phyloP scores from a whole-genome alignment of 2,329 filamentous ascomycete genomes.

The Diaporthe velutina region DNA sequence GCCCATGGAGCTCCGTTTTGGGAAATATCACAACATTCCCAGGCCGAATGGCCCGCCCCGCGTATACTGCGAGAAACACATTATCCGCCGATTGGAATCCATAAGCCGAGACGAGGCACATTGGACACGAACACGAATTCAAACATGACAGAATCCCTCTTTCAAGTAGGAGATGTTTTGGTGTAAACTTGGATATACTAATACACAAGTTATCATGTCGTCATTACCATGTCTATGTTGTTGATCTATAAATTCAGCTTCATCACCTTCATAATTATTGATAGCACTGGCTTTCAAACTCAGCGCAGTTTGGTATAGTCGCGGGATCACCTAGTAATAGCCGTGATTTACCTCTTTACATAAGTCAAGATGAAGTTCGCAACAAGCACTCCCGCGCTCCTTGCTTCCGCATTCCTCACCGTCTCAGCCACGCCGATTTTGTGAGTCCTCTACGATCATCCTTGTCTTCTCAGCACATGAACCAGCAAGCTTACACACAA shows the following conservation, averaged over 20 bases:
- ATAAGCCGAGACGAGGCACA: background rate
- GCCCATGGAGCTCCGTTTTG: background rate
- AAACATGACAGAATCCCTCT: background rate
- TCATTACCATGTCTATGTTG: background rate
- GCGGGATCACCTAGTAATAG: background rate
- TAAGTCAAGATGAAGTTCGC: background rate
- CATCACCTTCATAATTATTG: background rate
- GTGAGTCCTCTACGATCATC: background rate
- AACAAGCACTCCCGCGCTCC: background rate
- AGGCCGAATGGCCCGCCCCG: constrained; percentile 12
- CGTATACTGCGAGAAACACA: background rate
- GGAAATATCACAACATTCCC: constrained; percentile 1
- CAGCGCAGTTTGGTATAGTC: background rate
- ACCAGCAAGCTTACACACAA: background rate
- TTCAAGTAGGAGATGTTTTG: background rate
- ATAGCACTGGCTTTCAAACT: background rate
- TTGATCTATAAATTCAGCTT: background rate
- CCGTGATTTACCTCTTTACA: background rate
- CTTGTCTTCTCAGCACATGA: background rate
- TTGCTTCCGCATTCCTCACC: background rate
- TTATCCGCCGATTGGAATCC: background rate
- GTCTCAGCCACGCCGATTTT: background rate
- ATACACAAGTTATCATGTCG: background rate
- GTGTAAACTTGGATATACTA: background rate
- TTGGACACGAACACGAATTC: background rate